Evolutionary conservation across 1,284 basidiomycete species (phyloP), one percentile per base, ranked within the genome.

Genomic region (Chiua sp.): DNA sequence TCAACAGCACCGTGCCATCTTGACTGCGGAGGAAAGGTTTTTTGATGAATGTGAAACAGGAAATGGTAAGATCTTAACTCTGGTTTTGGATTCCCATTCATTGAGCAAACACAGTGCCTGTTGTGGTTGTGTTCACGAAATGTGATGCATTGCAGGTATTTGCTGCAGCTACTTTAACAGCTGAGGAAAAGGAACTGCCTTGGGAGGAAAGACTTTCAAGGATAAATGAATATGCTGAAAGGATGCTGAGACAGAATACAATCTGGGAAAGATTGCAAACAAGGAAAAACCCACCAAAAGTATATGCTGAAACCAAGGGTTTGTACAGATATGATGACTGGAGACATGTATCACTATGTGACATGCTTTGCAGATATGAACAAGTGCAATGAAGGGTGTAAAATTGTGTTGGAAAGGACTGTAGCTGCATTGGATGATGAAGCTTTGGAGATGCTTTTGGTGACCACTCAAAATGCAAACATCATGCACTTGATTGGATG

Each of bases 61-160:
- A 35, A 15, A 35, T 35, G 33, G 33, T 35, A 15, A 35, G 12
- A 12, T 15, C 33, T 35, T 15, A 11, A 35, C 2, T 35, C 33
- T 35, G n/a, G n/a, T n/a, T n/a, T n/a, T n/a, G n/a, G n/a, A n/a
- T 35, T 35, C 12, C 13, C 12, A 35, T 35, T 35, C 33, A 13
- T 35, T 35, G 8, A 4, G 2, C 4, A 11, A 11, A 35, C 12
- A 15, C n/a, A 53, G 52, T 53, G 2, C 52, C 52, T 33, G 52
- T 53, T 39, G 52, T 53, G n/a, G 28, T 53, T 32, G 52, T 53
- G 28, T 32, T 53, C 10, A 53, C 52, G 5, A 53, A 53, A 33
- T 53, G 52, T 53, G 52, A 53, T 53, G 42, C 28, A 16, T 16
- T 53, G 3, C 10, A 2, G 10, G 30, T 28, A 0, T 11, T 33